These are phyloP conservation scores for Trichosporon asahii DNA, from an alignment of 1,284 basidiomycete species.

Conservation along the genomic window DNA sequence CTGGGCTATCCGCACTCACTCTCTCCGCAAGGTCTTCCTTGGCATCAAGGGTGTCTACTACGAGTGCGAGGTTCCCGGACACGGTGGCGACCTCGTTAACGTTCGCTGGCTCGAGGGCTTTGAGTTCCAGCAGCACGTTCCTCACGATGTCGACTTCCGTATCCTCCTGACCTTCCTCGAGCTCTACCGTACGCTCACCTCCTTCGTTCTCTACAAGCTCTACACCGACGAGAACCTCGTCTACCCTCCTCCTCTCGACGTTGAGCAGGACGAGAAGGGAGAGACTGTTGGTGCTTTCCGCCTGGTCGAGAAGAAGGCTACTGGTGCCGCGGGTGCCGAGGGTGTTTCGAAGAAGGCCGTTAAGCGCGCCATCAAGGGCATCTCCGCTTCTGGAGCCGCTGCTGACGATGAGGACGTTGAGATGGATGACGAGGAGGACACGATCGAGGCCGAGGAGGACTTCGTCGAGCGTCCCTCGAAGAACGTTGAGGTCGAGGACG, in stretches of 20 bases:
- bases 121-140: conserved; percentile 95
- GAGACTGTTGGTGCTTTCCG: conserved; percentile 87
- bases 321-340: conserved; percentile 35
- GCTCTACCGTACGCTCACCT: conserved; percentile 93
- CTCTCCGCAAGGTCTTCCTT: conserved; percentile 87
- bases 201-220: conserved; percentile 95
- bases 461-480: conserved; percentile 60
- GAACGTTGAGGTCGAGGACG: conserved; percentile 54
- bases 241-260: conserved; percentile 90
- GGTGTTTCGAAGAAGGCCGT: conserved; percentile 48
- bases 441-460: conserved; percentile 49
- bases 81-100: conserved; percentile 73
- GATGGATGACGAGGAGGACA: conserved; percentile 41
- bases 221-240: conserved; percentile 91
- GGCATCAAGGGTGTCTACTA: conserved; percentile 99
- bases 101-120: conserved; percentile 95
- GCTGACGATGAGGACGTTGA: conserved; percentile 42
- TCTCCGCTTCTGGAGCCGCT: conserved; percentile 36
- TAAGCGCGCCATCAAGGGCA: conserved; percentile 57
- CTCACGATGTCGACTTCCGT: conserved; percentile 91
- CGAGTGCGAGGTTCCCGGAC: conserved; percentile 74
- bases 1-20: conserved; percentile 84
- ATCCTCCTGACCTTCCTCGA: conserved; percentile 98
- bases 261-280: conserved; percentile 76
- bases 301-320: conserved; percentile 62